These are phyloP conservation scores for Chrysanthemum seticuspe DNA, from an alignment of 129 eudicot species.

Conservation along the genomic window DNA sequence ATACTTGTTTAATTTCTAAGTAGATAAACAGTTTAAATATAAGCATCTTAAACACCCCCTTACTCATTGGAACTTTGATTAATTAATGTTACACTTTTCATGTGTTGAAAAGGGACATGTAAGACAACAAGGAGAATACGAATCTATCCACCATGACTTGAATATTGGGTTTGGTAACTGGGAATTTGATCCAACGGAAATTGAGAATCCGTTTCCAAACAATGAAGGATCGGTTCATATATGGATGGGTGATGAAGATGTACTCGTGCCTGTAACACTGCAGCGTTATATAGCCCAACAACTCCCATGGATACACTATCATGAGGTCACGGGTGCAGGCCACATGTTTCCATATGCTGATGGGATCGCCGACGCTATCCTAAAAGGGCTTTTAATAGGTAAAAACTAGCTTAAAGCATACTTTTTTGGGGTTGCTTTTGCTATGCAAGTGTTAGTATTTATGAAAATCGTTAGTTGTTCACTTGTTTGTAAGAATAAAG, in stretches of 20 bases:
- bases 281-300: constrained; percentile 55
- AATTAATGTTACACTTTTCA: neutral
- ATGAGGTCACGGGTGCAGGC: constrained; percentile 66
- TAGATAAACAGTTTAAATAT: too few relatives aligned
- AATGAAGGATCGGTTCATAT: constrained; percentile 60
- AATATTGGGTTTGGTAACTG: constrained; percentile 65
- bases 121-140: constrained; percentile 74
- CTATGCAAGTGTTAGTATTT: neutral
- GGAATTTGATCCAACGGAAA: constrained; percentile 80
- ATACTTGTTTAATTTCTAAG: too few relatives aligned
- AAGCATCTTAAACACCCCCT: neutral
- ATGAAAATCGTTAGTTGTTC: neutral
- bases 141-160: constrained; percentile 66
- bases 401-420: constrained; percentile 8
- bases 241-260: constrained; percentile 83
- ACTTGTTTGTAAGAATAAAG: neutral
- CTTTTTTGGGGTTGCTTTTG: neutral
- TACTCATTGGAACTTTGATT: neutral
- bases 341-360: constrained; percentile 60
- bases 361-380: constrained; percentile 48
- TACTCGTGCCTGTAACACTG: constrained; percentile 51
- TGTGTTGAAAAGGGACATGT: constrained; percentile 39
- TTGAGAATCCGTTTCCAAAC: constrained; percentile 48
- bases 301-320: constrained; percentile 71
- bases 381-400: constrained; percentile 46